phyloP scores from a whole-genome alignment of 2,329 filamentous ascomycete genomes.

The Paecilomyces variotii region DNA sequence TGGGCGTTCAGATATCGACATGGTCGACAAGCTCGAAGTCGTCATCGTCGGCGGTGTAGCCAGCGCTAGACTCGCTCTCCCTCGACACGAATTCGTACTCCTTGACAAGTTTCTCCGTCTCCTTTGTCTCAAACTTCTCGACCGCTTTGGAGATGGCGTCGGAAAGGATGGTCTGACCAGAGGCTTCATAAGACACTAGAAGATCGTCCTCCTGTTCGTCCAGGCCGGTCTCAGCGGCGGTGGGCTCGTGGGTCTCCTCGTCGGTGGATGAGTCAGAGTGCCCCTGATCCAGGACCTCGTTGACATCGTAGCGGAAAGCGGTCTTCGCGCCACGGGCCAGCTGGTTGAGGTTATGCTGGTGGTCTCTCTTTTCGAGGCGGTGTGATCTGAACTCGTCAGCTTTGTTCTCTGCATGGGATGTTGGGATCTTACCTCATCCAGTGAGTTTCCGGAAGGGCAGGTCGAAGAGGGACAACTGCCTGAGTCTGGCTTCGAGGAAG shows the following conservation, averaged over 20 bases:
- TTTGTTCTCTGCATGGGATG: neutral
- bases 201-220: conserved; percentile 39
- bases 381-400: neutral
- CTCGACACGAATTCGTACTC: conserved; percentile 50
- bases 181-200: conserved; percentile 48
- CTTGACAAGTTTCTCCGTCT: conserved; percentile 54
- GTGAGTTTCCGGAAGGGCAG: conserved; percentile 8
- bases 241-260: conserved; percentile 27
- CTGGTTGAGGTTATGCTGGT: conserved; percentile 11
- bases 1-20: conserved; percentile 15
- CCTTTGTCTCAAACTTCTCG: conserved; percentile 51
- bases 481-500: conserved; percentile 3
- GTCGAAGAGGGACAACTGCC: conserved; percentile 9
- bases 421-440: conserved; percentile 12
- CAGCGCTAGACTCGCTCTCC: conserved; percentile 21
- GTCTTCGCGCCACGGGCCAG: conserved; percentile 11
- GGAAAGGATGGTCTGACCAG: conserved; percentile 50
- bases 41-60: conserved; percentile 25
- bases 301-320: conserved; percentile 23
- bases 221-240: conserved; percentile 38
- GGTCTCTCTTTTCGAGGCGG: conserved; percentile 2
- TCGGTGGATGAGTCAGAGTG: conserved; percentile 24
- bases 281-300: conserved; percentile 22
- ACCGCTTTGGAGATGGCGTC: conserved; percentile 50
- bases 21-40: conserved; percentile 37